Evolutionary conservation across 2,329 filamentous ascomycete species (phyloP).

Genomic region (Colletotrichum abscissum): DNA sequence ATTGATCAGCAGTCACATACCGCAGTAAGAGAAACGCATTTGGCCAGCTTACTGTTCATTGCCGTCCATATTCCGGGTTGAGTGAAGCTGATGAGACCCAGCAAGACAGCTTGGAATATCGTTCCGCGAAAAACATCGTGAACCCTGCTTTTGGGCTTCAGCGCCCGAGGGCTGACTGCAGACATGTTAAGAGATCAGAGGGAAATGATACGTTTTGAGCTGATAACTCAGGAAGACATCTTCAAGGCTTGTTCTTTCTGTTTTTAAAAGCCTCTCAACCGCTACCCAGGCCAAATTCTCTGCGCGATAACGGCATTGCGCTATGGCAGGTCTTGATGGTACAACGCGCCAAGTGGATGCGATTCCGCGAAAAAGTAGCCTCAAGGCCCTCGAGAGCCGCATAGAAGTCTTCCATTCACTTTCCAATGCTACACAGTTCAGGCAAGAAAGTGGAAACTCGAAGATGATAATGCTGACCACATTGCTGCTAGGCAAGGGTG

Average conservation of each 20-base stretch:
- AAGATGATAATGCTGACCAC: not conserved
- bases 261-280: not conserved
- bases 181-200: not conserved
- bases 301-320: constrained; percentile 27
- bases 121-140: constrained; percentile 51
- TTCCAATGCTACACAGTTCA: not conserved
- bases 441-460: constrained; percentile 19
- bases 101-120: constrained; percentile 56
- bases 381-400: not conserved
- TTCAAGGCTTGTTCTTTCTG: not conserved
- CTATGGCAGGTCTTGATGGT: constrained; percentile 26
- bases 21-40: too few relatives aligned
- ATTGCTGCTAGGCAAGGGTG: not conserved
- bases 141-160: not conserved
- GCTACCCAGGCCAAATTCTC: not conserved
- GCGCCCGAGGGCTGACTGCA: not conserved
- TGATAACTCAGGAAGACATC: too few relatives aligned
- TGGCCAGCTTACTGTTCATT: constrained; percentile 11
- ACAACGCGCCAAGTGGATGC: constrained; percentile 27
- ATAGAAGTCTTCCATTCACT: not conserved
- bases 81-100: constrained; percentile 56
- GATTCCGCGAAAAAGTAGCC: not conserved
- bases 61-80: constrained; percentile 55
- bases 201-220: not conserved
- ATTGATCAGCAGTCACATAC: not conserved